phyloP scores from a whole-genome alignment of 1,139 yeast genomes.

The Trichomonascaceae sp. region DNA sequence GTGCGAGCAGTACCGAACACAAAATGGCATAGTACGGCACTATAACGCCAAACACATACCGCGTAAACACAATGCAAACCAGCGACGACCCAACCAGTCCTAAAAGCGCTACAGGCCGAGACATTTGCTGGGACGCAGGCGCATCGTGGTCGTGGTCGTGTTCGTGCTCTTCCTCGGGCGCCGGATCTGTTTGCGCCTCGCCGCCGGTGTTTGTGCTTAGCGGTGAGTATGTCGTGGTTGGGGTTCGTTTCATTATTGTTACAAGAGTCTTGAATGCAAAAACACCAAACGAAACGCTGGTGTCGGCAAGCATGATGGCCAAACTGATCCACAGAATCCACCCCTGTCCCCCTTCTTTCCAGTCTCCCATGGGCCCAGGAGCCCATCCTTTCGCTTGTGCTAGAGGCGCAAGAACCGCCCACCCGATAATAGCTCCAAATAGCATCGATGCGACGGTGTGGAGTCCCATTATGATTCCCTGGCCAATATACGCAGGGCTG shows the following conservation, averaged over 20 bases:
- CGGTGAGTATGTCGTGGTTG: constrained; percentile 4
- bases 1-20: constrained; percentile 59
- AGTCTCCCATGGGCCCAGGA: constrained; percentile 77
- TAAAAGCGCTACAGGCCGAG: constrained; percentile 34
- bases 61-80: constrained; percentile 51
- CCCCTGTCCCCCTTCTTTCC: constrained; percentile 91
- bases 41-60: constrained; percentile 51
- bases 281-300: constrained; percentile 65
- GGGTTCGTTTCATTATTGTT: no score
- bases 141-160: constrained; percentile 29
- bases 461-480: constrained; percentile 94
- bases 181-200: no score
- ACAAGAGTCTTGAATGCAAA: constrained; percentile 31
- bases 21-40: constrained; percentile 62
- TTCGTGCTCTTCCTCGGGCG: no score
- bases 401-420: constrained; percentile 81
- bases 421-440: constrained; percentile 77
- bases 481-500: constrained; percentile 94
- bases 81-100: constrained; percentile 59
- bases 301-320: constrained; percentile 89
- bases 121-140: constrained; percentile 35
- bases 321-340: constrained; percentile 95
- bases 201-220: no score
- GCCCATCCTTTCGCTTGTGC: constrained; percentile 70
- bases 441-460: constrained; percentile 88